Percentiles rank a stretch among this genome's conserved stretches.
phyloP scores from a whole-genome alignment of 352 stramenopile species.

The Globisporangium cystogenes region DNA sequence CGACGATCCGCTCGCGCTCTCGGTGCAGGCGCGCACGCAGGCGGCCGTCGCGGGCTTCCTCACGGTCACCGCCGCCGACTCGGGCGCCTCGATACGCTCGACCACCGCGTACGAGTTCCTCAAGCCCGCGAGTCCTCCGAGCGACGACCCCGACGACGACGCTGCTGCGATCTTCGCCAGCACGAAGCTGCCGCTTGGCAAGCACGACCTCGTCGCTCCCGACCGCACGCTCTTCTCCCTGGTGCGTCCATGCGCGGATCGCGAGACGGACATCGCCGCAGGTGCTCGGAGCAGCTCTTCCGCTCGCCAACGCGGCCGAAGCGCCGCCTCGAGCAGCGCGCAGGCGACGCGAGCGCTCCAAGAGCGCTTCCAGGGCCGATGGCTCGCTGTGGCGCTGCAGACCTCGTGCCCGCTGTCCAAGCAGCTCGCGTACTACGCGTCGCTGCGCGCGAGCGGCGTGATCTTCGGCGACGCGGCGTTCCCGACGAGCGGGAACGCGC shows the following conservation, averaged over 20 bases:
- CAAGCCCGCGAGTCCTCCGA: neutral
- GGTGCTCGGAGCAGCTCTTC: neutral
- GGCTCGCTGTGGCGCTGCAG: conserved; percentile 22
- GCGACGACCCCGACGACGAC: neutral
- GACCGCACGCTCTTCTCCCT: conserved; percentile 14
- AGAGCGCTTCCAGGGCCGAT: conserved; percentile 16
- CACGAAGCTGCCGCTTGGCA: conserved; percentile 35
- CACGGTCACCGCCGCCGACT: conserved; percentile 42
- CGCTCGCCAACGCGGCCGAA: neutral
- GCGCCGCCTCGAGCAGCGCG: neutral
- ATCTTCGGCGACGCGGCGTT: conserved; percentile 38
- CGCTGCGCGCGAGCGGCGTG: conserved; percentile 27
- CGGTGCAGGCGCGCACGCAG: conserved; percentile 30
- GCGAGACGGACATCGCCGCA: neutral
- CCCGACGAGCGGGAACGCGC: conserved; percentile 12
- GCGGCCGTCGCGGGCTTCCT: conserved; percentile 46
- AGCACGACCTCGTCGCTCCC: conserved; percentile 28
- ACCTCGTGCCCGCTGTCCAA: conserved; percentile 28
- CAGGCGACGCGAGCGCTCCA: conserved; percentile 1
- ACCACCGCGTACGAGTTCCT: conserved; percentile 33
- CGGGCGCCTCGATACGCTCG: conserved; percentile 21
- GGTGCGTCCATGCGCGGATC: conserved; percentile 30
- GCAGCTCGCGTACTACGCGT: conserved; percentile 41
- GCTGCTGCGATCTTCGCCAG: neutral
- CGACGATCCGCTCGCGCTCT: conserved; percentile 28